phyloP scores from a whole-genome alignment of 1,139 yeast genomes.

The Yamadazyma pseudoaaseri region DNA sequence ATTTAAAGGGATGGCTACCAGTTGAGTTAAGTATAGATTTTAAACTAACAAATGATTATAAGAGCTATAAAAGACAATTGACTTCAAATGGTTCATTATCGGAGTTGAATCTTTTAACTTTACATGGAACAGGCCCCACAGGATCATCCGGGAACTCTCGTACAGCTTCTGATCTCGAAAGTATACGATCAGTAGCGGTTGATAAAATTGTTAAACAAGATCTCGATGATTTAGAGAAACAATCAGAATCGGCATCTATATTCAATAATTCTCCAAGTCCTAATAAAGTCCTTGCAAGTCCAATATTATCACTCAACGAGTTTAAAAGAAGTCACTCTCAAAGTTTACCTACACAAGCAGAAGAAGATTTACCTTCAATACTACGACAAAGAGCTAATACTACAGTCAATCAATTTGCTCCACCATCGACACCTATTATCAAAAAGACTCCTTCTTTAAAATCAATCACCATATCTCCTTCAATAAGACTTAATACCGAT shows the following conservation, averaged over 20 bases:
- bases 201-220: constrained; percentile 2
- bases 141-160: not conserved
- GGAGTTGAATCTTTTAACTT: not conserved
- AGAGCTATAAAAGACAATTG: constrained; percentile 17
- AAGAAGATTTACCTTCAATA: constrained; percentile 12
- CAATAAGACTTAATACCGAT: constrained; percentile 20
- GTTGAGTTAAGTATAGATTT: constrained; percentile 40
- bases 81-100: not conserved
- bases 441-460: constrained; percentile 36
- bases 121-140: not conserved
- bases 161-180: constrained; percentile 2
- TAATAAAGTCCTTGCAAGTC: constrained; percentile 33
- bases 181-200: not conserved
- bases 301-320: constrained; percentile 31
- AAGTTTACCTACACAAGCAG: constrained; percentile 27
- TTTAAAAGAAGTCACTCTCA: constrained; percentile 31
- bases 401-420: constrained; percentile 10
- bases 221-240: constrained; percentile 1
- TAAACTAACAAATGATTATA: constrained; percentile 34
- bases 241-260: constrained; percentile 1
- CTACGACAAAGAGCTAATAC: constrained; percentile 17
- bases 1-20: constrained; percentile 70
- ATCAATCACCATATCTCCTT: constrained; percentile 41
- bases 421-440: constrained; percentile 22
- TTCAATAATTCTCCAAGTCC: constrained; percentile 11